A percentile compares a stretch with the other conserved stretches of the same genome.
These are phyloP conservation scores for Termitomyces sp. DNA, from an alignment of 768 basidiomycete species.

Conservation along the genomic window DNA sequence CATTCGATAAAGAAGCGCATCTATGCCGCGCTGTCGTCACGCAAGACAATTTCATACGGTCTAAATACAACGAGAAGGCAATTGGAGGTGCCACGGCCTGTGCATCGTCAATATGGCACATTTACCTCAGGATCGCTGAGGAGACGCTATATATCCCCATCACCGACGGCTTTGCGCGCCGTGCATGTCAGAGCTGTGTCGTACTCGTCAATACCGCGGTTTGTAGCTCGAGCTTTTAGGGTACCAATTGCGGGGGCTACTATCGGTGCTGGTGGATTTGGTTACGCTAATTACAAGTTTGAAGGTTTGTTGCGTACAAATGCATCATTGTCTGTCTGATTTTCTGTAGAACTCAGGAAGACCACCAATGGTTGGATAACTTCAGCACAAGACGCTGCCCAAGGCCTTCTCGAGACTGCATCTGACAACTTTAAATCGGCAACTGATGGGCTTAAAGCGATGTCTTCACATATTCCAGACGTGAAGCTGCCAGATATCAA, in stretches of 20 bases:
- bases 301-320: constrained; percentile 56
- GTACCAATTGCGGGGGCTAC: constrained; percentile 87
- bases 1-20: constrained; percentile 14
- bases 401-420: constrained; percentile 68
- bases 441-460: constrained; percentile 57
- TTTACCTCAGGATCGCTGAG: constrained; percentile 50
- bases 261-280: constrained; percentile 84
- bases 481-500: constrained; percentile 43
- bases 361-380: constrained; percentile 62
- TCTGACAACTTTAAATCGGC: constrained; percentile 66
- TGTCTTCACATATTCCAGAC: constrained; percentile 52
- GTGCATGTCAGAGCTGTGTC: constrained; percentile 74
- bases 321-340: neutral
- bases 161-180: constrained; percentile 45
- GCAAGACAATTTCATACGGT: constrained; percentile 52
- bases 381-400: constrained; percentile 61
- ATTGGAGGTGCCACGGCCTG: constrained; percentile 29
- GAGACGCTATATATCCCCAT: constrained; percentile 37
- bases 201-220: constrained; percentile 84
- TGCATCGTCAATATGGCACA: constrained; percentile 55
- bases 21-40: constrained; percentile 15
- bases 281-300: constrained; percentile 95
- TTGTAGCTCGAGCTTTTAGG: constrained; percentile 81
- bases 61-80: constrained; percentile 36
- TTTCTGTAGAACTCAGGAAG: constrained; percentile 62